Evolutionary conservation across 352 stramenopile genomes (phyloP).

Genomic region (Pythium phragmiticola): DNA sequence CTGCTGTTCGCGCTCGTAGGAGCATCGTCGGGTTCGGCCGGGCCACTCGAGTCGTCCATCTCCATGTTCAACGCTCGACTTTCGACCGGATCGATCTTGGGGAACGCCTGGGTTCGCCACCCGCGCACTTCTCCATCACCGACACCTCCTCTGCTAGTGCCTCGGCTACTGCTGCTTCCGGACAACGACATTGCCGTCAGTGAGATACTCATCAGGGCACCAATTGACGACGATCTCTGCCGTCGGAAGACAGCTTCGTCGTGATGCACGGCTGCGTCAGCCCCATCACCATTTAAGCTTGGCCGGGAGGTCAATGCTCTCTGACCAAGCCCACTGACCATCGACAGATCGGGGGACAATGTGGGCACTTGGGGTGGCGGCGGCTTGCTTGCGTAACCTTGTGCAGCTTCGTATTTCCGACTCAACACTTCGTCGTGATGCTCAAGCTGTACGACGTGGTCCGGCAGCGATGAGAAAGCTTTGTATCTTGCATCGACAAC

Average conservation of each 20-base stretch:
- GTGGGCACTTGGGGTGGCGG: constrained; percentile 49
- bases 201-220: constrained; percentile 14
- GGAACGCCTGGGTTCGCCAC: constrained; percentile 24
- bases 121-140: constrained; percentile 18
- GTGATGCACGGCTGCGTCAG: neutral
- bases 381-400: constrained; percentile 49
- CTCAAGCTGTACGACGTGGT: constrained; percentile 25
- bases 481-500: constrained; percentile 52
- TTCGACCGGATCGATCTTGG: constrained; percentile 41
- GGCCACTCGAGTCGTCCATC: constrained; percentile 16
- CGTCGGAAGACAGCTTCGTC: constrained; percentile 12
- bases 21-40: constrained; percentile 6
- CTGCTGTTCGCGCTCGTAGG: neutral
- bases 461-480: constrained; percentile 37
- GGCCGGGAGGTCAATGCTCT: neutral
- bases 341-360: constrained; percentile 37
- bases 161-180: constrained; percentile 7
- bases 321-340: constrained; percentile 11
- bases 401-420: constrained; percentile 49
- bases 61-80: constrained; percentile 28
- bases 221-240: constrained; percentile 18
- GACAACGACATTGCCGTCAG: constrained; percentile 11
- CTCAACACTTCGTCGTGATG: constrained; percentile 22
- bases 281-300: neutral
- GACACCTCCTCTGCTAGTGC: neutral